phyloP scores from a whole-genome alignment of 139 green algal species.

The Diplosphaera chodatii region DNA sequence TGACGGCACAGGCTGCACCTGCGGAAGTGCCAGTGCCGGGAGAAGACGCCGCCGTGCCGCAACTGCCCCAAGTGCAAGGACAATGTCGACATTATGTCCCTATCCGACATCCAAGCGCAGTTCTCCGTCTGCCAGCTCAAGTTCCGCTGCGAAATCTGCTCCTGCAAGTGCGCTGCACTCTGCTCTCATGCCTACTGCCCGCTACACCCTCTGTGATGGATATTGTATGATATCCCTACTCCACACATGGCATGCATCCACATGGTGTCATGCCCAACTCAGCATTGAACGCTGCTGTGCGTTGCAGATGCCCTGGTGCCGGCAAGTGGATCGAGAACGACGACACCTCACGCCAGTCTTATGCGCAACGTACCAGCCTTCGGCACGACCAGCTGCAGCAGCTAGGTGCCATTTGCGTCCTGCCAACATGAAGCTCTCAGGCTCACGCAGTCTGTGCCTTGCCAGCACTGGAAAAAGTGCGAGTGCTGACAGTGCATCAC shows the following conservation, averaged over 20 bases:
- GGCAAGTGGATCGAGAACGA: conserved; percentile 45
- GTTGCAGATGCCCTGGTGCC: conserved; percentile 35
- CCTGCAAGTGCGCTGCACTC: conserved; percentile 41
- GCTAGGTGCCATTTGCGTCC: too few relatives aligned
- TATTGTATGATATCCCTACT: too few relatives aligned
- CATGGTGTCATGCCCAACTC: too few relatives aligned
- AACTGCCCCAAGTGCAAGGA: conserved; percentile 46
- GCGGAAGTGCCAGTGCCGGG: conserved; percentile 43
- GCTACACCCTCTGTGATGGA: too few relatives aligned
- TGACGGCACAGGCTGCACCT: conserved; percentile 40
- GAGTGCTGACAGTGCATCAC: too few relatives aligned
- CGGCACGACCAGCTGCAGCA: conserved; percentile 18
- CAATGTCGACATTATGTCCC: conserved; percentile 31
- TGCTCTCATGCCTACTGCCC: not conserved
- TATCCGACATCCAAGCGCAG: conserved; percentile 17
- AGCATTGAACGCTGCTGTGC: too few relatives aligned
- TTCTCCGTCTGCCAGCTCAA: conserved; percentile 25
- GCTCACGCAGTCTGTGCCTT: too few relatives aligned
- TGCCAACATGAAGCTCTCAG: too few relatives aligned
- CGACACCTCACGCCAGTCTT: conserved; percentile 15
- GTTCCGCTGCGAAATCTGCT: conserved; percentile 33
- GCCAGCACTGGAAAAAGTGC: too few relatives aligned
- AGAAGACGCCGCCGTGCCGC: conserved; percentile 40
- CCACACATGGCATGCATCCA: too few relatives aligned
- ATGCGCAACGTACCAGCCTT: conserved; percentile 15